These are phyloP conservation scores for Cladosporium sp. DNA, from an alignment of 2,329 filamentous ascomycete species.

Conservation along the genomic window DNA sequence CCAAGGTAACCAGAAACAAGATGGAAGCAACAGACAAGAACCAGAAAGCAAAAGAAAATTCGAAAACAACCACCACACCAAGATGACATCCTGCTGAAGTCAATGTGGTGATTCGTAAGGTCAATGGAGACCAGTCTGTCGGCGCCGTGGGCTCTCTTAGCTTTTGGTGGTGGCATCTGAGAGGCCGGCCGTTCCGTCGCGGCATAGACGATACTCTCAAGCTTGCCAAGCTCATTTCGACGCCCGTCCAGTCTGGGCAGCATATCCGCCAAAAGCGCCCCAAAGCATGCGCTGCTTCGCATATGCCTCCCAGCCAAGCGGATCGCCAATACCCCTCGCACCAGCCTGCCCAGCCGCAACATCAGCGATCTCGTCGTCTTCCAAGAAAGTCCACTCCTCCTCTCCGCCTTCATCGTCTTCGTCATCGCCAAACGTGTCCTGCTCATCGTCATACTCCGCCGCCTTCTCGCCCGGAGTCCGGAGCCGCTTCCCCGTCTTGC, in stretches of 20 bases:
- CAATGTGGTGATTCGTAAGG: too few species aligned
- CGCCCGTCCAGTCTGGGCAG: background rate
- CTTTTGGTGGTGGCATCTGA: too few species aligned
- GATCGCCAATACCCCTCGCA: background rate
- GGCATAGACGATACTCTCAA: background rate
- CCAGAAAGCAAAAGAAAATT: too few species aligned
- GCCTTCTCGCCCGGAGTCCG: constrained; percentile 2
- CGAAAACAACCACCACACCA: too few species aligned
- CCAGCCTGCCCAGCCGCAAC: constrained; percentile 13
- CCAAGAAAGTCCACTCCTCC: constrained; percentile 79
- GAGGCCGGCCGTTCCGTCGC: too few species aligned
- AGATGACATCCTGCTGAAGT: too few species aligned
- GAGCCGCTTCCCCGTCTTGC: constrained; percentile 28
- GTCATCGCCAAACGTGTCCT: constrained; percentile 23
- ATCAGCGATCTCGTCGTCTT: constrained; percentile 48
- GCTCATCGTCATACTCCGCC: constrained; percentile 18
- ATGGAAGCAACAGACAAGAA: background rate
- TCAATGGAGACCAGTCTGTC: too few species aligned
- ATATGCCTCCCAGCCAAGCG: background rate
- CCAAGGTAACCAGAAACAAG: background rate
- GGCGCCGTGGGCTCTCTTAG: too few species aligned
- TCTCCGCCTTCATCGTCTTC: constrained; percentile 20
- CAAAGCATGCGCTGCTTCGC: constrained; percentile 7
- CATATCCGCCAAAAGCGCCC: constrained; percentile 5
- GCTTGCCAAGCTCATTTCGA: background rate